Evolutionary conservation across 2,329 filamentous ascomycete species (phyloP).

Genomic region (Mycogone perniciosa): DNA sequence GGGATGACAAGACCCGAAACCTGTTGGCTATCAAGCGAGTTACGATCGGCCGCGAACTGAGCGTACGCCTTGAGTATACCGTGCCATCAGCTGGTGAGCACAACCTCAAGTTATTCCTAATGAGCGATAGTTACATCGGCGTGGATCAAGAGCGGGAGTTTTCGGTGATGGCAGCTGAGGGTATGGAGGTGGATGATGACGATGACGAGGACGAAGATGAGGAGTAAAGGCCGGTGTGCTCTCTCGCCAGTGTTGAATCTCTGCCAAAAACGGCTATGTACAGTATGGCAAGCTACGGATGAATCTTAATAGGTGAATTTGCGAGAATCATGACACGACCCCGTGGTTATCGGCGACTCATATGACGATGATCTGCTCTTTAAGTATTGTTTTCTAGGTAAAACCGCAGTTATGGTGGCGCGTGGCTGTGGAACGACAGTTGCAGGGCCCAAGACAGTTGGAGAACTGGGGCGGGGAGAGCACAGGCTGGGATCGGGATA

Average conservation of each 20-base stretch:
- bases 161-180: constrained; percentile 76
- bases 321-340: not conserved
- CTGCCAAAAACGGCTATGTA: constrained; percentile 24
- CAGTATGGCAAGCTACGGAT: constrained; percentile 26
- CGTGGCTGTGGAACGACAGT: constrained; percentile 22
- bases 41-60: constrained; percentile 72
- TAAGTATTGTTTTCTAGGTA: constrained; percentile 23
- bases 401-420: constrained; percentile 26
- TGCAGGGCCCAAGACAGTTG: constrained; percentile 19
- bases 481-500: not conserved
- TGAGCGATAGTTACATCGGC: constrained; percentile 95
- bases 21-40: constrained; percentile 92
- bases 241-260: constrained; percentile 12
- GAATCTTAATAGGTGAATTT: constrained; percentile 13
- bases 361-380: constrained; percentile 18
- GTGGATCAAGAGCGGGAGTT: constrained; percentile 95
- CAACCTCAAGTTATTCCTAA: constrained; percentile 83
- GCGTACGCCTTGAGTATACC: constrained; percentile 78
- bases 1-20: constrained; percentile 81
- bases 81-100: constrained; percentile 80
- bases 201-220: constrained; percentile 64
- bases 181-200: constrained; percentile 89
- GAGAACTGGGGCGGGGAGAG: constrained; percentile 10
- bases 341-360: constrained; percentile 16
- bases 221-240: constrained; percentile 17